Evolutionary conservation across 768 basidiomycete genomes (phyloP).

Genomic region (Hebeloma cylindrosporum): DNA sequence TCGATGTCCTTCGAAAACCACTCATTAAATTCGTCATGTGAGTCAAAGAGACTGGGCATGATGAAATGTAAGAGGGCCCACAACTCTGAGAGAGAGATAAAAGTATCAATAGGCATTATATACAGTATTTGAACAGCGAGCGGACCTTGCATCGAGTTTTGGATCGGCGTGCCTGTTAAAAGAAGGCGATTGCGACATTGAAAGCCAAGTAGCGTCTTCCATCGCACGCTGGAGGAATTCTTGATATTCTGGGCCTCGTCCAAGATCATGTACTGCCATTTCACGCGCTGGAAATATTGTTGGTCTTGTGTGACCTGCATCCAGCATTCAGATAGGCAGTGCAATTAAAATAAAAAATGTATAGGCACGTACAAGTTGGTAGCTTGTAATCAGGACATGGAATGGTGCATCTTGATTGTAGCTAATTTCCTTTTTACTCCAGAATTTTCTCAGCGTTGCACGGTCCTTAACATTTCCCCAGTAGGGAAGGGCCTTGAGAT

Average conservation of each 20-base stretch:
- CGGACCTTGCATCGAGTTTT: constrained; percentile 98
- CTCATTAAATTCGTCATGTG: constrained; percentile 98
- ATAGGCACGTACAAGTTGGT: constrained; percentile 74
- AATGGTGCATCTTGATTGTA: constrained; percentile 95
- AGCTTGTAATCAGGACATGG: constrained; percentile 95
- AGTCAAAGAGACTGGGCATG: constrained; percentile 99
- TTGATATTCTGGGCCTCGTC: constrained; percentile 99
- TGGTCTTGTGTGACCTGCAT: constrained; percentile 89
- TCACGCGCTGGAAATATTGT: constrained; percentile 95
- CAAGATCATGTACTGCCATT: constrained; percentile 99
- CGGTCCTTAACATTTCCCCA: constrained; percentile 99
- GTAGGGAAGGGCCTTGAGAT: constrained; percentile 92
- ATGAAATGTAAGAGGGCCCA: constrained; percentile 99
- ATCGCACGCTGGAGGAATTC: constrained; percentile 91
- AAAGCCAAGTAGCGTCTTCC: constrained; percentile 96
- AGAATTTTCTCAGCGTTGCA: constrained; percentile 91
- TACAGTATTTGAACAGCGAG: background rate
- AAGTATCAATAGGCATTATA: constrained; percentile 2
- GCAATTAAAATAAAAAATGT: background rate
- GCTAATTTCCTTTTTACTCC: constrained; percentile 96
- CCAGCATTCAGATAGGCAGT: background rate
- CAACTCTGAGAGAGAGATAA: constrained; percentile 57
- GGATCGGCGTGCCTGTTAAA: constrained; percentile 96
- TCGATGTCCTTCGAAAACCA: constrained; percentile 99
- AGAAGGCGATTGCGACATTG: constrained; percentile 94